These are phyloP conservation scores for Solanum arcanum DNA, from an alignment of 257 asterid genomes.

Conservation along the genomic window DNA sequence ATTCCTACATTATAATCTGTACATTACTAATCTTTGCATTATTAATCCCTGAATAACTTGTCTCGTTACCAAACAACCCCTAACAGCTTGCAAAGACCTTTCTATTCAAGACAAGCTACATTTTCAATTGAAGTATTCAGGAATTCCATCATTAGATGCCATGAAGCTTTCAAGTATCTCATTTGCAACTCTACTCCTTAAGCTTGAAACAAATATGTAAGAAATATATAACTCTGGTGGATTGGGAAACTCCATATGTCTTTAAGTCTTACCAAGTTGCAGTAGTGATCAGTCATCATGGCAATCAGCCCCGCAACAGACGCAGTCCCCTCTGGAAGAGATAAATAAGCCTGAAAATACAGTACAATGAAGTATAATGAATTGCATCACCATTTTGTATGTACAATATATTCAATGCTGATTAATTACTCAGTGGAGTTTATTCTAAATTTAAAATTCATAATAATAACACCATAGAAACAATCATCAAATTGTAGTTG, in stretches of 20 bases:
- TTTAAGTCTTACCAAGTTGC: constrained; percentile 67
- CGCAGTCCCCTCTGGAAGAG: constrained; percentile 96
- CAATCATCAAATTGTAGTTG: background rate
- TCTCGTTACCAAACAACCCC: background rate
- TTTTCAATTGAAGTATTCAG: background rate
- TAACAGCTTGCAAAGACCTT: background rate
- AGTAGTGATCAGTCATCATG: constrained; percentile 95
- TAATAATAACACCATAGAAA: background rate
- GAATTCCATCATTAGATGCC: background rate
- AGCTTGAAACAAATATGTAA: background rate
- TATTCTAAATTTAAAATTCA: background rate
- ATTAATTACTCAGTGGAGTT: background rate
- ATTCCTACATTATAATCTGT: background rate
- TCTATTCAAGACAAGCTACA: background rate
- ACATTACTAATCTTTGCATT: background rate
- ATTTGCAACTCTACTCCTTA: background rate
- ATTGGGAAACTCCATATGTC: background rate
- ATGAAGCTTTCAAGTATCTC: background rate
- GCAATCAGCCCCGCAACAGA: constrained; percentile 86
- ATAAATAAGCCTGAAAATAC: constrained; percentile 79
- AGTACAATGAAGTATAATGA: background rate
- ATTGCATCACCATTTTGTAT: background rate
- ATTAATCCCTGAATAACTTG: background rate
- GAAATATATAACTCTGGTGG: background rate
- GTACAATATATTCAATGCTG: background rate